Evolutionary conservation across 371 early-diverging fungal species (phyloP), one percentile per base, ranked within the genome.

Genomic region (Syncephalastrum sp.): DNA sequence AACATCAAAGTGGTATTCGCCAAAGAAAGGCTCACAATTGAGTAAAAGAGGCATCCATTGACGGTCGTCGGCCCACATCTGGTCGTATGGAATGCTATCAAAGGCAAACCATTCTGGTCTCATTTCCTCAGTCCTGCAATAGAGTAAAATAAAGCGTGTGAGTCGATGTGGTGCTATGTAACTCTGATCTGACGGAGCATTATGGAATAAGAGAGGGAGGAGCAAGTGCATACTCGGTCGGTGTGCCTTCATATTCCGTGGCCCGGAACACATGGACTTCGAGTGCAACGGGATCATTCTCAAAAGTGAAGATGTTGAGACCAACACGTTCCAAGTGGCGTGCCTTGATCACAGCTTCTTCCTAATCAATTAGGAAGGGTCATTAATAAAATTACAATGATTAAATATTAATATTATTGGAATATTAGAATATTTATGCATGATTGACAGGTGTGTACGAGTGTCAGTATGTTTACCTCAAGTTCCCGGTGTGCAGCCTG

Each of bases 401-500:
- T 21, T 33, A 10, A 33, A 10, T 33, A 33, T 33, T 33, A 33
- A 1, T 23, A 12, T 24, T 21, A 23, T 5, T 21, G 4, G 23
- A 12, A 25, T 14, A 43, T 13, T 41, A 14, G 21, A 21, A 21
- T 25, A 16, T 38, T 47, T 23, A 27, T 25, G 47, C 42, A 8
- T 21, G 46, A 8, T 16, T 41, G 14, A n/a, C 14, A 2, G n/a
- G n/a, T 25, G 25, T 13, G 13, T 46, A 7, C 15, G 19, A 21
- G 15, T 19, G 6, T 15, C 12, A 33, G 38, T 10, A 33, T 38
- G 3, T 47, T 49, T 67, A 80, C 83, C 77, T 69, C 24, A 15
- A 90, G 70, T 54, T 90, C 90, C 13, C 90, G 82, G 14, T 68
- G 59, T 0, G 90, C 88, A 21, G 84, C 89, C 50, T 83, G 62